These are phyloP conservation scores for Pterocarpus macrocarpus DNA, from an alignment of 306 rosid genomes.

Conservation along the genomic window DNA sequence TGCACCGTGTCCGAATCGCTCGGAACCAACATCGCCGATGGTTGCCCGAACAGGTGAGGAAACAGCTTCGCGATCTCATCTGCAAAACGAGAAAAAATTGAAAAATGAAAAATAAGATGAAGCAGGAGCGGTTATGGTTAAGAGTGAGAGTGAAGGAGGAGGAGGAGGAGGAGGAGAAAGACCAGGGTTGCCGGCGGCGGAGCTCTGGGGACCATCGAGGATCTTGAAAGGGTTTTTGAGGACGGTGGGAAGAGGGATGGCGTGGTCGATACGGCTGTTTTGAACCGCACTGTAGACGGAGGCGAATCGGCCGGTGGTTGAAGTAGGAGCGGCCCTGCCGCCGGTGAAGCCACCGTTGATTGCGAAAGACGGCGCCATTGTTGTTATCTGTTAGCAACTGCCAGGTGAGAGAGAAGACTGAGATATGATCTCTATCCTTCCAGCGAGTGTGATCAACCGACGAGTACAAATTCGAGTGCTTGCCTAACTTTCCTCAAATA, in stretches of 20 bases:
- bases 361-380: conserved; percentile 66
- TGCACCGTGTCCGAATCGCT: conserved; percentile 48
- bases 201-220: conserved; percentile 81
- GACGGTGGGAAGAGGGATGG: conserved; percentile 86
- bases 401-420: neutral
- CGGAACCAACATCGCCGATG: conserved; percentile 75
- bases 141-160: neutral
- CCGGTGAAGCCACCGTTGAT: conserved; percentile 59
- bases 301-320: conserved; percentile 63
- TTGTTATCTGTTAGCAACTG: conserved; percentile 24
- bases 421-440: neutral
- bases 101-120: conserved; percentile 29
- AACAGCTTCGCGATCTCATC: conserved; percentile 92
- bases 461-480: neutral
- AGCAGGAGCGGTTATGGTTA: neutral
- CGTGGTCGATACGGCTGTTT: conserved; percentile 74
- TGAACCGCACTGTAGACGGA: conserved; percentile 87
- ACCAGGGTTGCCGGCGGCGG: conserved; percentile 98
- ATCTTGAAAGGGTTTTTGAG: conserved; percentile 72
- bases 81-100: conserved; percentile 39
- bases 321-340: conserved; percentile 31
- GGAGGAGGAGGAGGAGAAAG: neutral
- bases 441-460: neutral
- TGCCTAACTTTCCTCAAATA: neutral
- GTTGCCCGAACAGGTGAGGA: conserved; percentile 84